phyloP scores from a whole-genome alignment of 768 basidiomycete genomes.

The Rhizopogon vulgaris region DNA sequence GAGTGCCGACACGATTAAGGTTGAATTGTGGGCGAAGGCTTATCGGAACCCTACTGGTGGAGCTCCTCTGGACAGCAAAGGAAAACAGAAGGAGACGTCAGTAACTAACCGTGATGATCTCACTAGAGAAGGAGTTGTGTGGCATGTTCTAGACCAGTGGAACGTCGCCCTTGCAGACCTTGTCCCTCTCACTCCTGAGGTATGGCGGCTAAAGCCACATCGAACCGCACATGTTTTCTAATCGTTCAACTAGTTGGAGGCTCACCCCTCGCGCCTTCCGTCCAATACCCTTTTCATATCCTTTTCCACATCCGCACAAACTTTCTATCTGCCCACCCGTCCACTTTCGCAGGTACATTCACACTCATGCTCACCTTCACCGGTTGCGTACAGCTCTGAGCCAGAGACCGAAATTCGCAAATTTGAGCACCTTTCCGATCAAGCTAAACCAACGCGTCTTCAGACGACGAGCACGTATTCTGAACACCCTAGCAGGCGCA shows the following conservation, averaged over 20 bases:
- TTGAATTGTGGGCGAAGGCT: constrained; percentile 56
- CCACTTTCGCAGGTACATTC: constrained; percentile 20
- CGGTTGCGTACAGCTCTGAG: constrained; percentile 66
- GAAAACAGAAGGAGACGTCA: constrained; percentile 38
- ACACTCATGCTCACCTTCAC: constrained; percentile 44
- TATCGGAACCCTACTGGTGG: constrained; percentile 6
- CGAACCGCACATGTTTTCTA: constrained; percentile 4
- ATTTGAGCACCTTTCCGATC: constrained; percentile 26
- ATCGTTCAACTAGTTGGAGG: constrained; percentile 25
- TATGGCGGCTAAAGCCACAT: constrained; percentile 29
- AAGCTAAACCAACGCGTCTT: not conserved
- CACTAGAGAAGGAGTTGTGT: constrained; percentile 29
- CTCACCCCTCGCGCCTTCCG: constrained; percentile 44
- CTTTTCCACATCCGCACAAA: constrained; percentile 53
- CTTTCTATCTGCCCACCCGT: constrained; percentile 50
- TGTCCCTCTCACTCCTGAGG: constrained; percentile 54
- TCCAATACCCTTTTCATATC: constrained; percentile 70
- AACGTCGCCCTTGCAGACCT: constrained; percentile 54
- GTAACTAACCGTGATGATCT: constrained; percentile 10
- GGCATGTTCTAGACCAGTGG: constrained; percentile 69
- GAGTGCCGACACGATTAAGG: constrained; percentile 43
- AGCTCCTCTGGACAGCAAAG: constrained; percentile 23
- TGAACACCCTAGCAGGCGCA: constrained; percentile 11
- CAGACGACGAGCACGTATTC: not conserved
- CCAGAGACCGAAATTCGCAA: constrained; percentile 53